These are phyloP conservation scores for Ascoidea tarda DNA, from an alignment of 805 yeast species.

Conservation along the genomic window DNA sequence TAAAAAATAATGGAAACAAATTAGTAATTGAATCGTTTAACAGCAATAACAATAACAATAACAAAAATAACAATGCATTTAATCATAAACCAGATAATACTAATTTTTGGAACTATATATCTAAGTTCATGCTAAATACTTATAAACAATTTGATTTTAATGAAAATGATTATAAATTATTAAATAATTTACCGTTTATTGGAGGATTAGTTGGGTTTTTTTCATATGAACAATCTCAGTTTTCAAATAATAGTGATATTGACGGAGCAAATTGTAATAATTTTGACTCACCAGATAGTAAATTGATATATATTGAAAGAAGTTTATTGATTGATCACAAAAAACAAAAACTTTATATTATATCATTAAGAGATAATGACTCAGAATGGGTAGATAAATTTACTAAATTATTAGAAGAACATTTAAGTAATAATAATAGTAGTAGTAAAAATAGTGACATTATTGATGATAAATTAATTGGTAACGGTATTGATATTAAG, in stretches of 20 bases:
- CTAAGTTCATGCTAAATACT: slow-evolving; percentile 28
- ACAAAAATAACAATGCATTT: not conserved
- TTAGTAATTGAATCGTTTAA: not conserved
- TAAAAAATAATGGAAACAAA: not conserved
- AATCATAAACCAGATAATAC: slow-evolving; percentile 1
- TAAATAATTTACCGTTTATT: slow-evolving; percentile 46
- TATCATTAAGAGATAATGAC: slow-evolving; percentile 33
- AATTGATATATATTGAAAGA: slow-evolving; percentile 57
- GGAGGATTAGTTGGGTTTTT: slow-evolving; percentile 89
- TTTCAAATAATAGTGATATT: slow-evolving; percentile 12
- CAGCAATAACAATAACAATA: not conserved
- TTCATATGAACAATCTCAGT: slow-evolving; percentile 78
- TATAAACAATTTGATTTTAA: slow-evolving; percentile 12
- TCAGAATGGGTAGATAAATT: slow-evolving; percentile 21
- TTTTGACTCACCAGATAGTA: slow-evolving; percentile 50
- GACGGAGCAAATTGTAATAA: slow-evolving; percentile 21
- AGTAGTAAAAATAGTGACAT: slow-evolving; percentile 13
- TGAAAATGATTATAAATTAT: not conserved
- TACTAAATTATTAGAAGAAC: slow-evolving; percentile 3
- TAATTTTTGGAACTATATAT: slow-evolving; percentile 40
- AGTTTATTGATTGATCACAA: slow-evolving; percentile 40
- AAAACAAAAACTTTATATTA: slow-evolving; percentile 30
- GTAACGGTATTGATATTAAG: not conserved
- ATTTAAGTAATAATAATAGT: not conserved
- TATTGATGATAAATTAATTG: slow-evolving; percentile 12